Evolutionary conservation across 352 stramenopile species (phyloP), one percentile per base, ranked within the genome.

Genomic region (Globisporangium ultimum): DNA sequence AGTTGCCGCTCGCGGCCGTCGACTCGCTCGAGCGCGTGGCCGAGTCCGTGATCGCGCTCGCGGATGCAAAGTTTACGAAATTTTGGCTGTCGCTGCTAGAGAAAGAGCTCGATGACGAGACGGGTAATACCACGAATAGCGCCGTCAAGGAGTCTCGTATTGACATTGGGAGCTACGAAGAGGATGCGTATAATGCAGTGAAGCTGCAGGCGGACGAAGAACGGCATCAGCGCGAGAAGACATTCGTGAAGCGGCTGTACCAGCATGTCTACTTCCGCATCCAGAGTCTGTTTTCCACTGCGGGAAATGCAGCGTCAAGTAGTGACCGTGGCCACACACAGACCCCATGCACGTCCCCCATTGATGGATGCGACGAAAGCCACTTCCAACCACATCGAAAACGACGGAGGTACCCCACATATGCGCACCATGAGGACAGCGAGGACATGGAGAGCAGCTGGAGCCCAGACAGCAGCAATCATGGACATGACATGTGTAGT

Each of bases 331-430:
- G 68, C n/a, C 64, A 64, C 5, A 84, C 71, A 13, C 76, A 88
- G 60, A 91, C 82, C 17, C 82, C 82, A n/a, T 85, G 80, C 34
- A 89, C 79, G 24, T 91, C 82, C 11, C 82, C 79, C 11, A 75
- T 76, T 1, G 64, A 76, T 40, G 56, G 70, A 18, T 67, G 61
- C 45, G 70, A 75, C 48, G 50, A 70, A 11, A 76, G 69, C 21
- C 62, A 56, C 34, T 62, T 50, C 60, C 55, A 53, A 36, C 28
- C 28, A 5, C 28, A 36, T 36, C 28, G 28, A 5, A 36, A 36
- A 62, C 45, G 49, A 59, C 21, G 20, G 34, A 57, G 50, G 18
- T 41, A 38, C 17, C 28, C 28, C 28, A 36, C 28, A 36, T 10
- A 36, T 36, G 28, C 28, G 9, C 28, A 36, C 28, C 9, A 46